Base-by-base conservation (phyloP, 2,329 filamentous ascomycete genomes). In the Pochonia chlamydosporia region DNA sequence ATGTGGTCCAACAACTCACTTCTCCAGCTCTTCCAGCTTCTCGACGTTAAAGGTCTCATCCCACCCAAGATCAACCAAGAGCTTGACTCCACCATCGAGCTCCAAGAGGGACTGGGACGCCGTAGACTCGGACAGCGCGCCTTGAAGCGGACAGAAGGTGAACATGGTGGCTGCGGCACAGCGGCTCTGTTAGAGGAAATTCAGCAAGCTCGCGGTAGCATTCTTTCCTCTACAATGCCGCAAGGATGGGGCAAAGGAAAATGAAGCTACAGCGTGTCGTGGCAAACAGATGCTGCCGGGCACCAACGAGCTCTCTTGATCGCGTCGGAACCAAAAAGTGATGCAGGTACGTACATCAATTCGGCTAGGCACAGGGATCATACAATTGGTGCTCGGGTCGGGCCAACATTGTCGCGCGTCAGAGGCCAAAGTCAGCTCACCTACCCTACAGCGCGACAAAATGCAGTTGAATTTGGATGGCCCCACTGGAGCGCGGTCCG, bases 51-150 rank as follows among this genome's bases (percentile, higher is more conserved):
- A 97, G 2, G 80, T 79, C 64, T 95, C 89, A 63, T 97, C 91
- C 93, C 93, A 99, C 50, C 93, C 93, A 39, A 96, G 85, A 63
- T 96, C 92, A 31, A 99, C 82, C 46, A 99, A 78, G 44, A 99
- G 82, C 67, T 97, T 97, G 70, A 99, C 86, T 49, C 92, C 93
- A 54, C 92, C 92, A 71, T 99, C 93, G 47, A 99, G 85, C 72
- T 97, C 92, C 41, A 99, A 75, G 30, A 99, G 81, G n/a, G 93
- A 97, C 66, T 96, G 90, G 53, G 90, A 95, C 37, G 92, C 91
- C 49, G 84, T 76, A 40, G 89, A 93, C 55, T 87, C 81, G 44
- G 89, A 91, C 61, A 95, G 89, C 51, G 93, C 92, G 63, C 93
- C 93, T 57, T 96, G 84, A 49, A 99, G 76, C 40, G 93, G 84